Conservation (phyloP, 2,329 filamentous ascomycete genomes). For the Sporothrix brasiliensis region DNA sequence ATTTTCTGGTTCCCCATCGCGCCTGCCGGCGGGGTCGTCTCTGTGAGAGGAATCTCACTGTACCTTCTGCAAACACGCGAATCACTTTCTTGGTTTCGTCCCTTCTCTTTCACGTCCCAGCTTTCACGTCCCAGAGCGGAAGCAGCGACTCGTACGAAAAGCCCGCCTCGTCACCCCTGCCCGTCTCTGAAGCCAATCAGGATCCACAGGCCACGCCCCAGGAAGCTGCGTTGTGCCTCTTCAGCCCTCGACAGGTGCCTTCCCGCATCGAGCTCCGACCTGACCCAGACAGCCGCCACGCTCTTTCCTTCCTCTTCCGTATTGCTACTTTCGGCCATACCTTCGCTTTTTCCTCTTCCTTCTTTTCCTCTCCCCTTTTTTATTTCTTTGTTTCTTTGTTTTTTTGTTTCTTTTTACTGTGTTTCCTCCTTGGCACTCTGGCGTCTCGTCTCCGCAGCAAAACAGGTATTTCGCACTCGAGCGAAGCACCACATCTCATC, state of each 20-base stretch:
- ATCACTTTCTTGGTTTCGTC: not conserved
- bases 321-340: not conserved
- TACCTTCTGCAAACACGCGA: conserved; percentile 13
- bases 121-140: not conserved
- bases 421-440: not conserved
- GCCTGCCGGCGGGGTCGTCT: conserved; percentile 18
- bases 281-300: conserved; percentile 1
- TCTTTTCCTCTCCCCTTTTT: not conserved
- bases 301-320: conserved; percentile 12
- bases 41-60: not conserved
- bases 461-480: not conserved
- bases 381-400: too few relatives aligned
- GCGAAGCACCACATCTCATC: not conserved
- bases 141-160: conserved; percentile 26
- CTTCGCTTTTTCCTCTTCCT: not conserved
- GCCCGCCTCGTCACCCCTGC: conserved; percentile 12
- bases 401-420: not conserved
- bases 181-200: conserved; percentile 20
- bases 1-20: not conserved
- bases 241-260: conserved; percentile 19
- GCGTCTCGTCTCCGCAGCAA: not conserved
- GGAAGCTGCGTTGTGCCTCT: conserved; percentile 10
- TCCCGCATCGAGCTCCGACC: conserved; percentile 1
- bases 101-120: not conserved
- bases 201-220: not conserved